phyloP scores from a whole-genome alignment of 1,284 basidiomycete species.

The Neonothopanus nambi region DNA sequence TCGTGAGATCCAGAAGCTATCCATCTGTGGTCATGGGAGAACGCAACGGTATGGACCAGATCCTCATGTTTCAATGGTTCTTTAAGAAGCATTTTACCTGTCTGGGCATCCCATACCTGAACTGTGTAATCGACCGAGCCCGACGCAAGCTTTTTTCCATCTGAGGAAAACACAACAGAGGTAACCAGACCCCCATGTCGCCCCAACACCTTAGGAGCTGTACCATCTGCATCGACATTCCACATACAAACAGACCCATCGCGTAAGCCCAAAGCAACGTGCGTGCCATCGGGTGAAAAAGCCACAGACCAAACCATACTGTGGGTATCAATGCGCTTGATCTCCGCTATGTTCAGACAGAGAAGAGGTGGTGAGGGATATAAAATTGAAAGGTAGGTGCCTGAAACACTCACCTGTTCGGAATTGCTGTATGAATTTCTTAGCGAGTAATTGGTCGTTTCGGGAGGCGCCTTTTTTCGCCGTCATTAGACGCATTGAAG shows the following conservation, averaged over 20 bases:
- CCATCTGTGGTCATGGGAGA: conserved; percentile 1
- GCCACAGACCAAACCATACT: too few relatives aligned
- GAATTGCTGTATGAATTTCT: too few relatives aligned
- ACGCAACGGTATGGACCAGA: conserved; percentile 8
- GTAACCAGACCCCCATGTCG: neutral
- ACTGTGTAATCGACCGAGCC: conserved; percentile 11
- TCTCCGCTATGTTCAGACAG: too few relatives aligned
- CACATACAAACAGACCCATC: neutral
- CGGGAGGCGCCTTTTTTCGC: too few relatives aligned
- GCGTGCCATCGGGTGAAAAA: conserved; percentile 20
- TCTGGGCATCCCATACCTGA: conserved; percentile 12
- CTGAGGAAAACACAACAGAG: conserved; percentile 8
- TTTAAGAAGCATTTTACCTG: neutral
- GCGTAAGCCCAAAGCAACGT: conserved; percentile 12
- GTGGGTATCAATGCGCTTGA: too few relatives aligned
- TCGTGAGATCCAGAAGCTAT: conserved; percentile 4
- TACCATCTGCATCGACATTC: neutral
- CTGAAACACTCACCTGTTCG: too few relatives aligned
- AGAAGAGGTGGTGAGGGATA: too few relatives aligned
- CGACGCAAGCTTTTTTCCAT: conserved; percentile 10
- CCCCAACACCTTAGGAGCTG: conserved; percentile 2
- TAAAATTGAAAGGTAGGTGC: too few relatives aligned
- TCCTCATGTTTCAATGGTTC: neutral
- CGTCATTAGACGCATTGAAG: too few relatives aligned
- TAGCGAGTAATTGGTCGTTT: too few relatives aligned